Conservation (phyloP, 1,139 yeast species). For the Maudiozyma humilis region DNA sequence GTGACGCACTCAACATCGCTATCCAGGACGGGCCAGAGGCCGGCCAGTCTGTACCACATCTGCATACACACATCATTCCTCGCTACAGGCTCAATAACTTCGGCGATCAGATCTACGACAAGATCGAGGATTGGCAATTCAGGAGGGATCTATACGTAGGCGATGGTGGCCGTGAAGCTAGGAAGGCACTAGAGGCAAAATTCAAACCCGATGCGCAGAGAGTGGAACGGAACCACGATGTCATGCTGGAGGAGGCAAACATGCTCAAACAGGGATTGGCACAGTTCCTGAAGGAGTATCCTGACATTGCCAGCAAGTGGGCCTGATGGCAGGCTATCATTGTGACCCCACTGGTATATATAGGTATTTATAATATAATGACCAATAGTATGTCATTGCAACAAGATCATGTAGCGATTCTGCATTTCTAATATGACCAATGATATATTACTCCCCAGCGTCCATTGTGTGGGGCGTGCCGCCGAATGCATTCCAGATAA, state of each 20-base stretch:
- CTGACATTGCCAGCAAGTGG: constrained; percentile 9
- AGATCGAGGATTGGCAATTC: constrained; percentile 45
- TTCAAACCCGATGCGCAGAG: constrained; percentile 44
- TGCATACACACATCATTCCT: constrained; percentile 90
- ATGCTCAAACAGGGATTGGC: constrained; percentile 40
- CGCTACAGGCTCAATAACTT: constrained; percentile 55
- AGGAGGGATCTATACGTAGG: constrained; percentile 21
- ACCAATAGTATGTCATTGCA: too few relatives aligned
- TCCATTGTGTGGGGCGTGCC: too few relatives aligned
- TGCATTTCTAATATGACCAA: too few relatives aligned
- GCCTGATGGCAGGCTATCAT: background rate
- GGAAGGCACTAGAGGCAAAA: constrained; percentile 31
- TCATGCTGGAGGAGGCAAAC: constrained; percentile 53
- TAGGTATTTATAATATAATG: too few relatives aligned
- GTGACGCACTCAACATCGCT: constrained; percentile 78
- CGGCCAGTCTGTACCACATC: constrained; percentile 89
- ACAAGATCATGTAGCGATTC: too few relatives aligned
- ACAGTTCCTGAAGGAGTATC: constrained; percentile 26
- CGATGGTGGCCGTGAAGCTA: constrained; percentile 24
- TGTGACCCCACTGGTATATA: too few relatives aligned
- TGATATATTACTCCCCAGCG: too few relatives aligned
- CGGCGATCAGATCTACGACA: constrained; percentile 63
- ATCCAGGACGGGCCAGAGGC: constrained; percentile 95
- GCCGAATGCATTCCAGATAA: too few relatives aligned
- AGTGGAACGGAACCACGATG: constrained; percentile 45